A percentile compares a stretch with the other conserved stretches of the same genome.
Evolutionary conservation across 2,329 filamentous ascomycete genomes (phyloP).

Genomic region (Neoscytalidium dimidiatum): DNA sequence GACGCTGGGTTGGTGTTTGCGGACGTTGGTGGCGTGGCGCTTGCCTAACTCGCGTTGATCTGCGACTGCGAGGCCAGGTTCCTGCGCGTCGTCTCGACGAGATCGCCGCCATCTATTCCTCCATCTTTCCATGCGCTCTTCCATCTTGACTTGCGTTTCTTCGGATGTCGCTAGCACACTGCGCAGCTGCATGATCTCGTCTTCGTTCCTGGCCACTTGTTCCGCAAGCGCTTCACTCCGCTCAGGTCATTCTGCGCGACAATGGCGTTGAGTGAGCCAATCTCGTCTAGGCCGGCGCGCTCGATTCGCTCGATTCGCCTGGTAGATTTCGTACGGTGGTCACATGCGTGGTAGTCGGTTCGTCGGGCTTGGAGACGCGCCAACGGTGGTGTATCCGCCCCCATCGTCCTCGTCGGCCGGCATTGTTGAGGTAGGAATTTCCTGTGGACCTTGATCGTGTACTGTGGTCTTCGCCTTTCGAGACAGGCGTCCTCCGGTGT

Average conservation of each 20-base stretch:
- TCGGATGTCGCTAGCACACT: neutral
- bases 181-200: neutral
- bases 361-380: too few relatives aligned
- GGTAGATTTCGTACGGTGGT: too few relatives aligned
- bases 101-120: neutral
- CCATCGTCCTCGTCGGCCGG: too few relatives aligned
- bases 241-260: neutral
- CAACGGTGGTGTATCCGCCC: too few relatives aligned
- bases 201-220: neutral
- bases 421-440: too few relatives aligned
- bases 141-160: neutral
- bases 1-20: neutral
- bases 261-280: too few relatives aligned
- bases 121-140: neutral
- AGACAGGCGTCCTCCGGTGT: too few relatives aligned
- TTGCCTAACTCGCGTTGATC: neutral
- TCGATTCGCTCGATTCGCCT: too few relatives aligned
- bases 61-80: neutral
- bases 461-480: too few relatives aligned
- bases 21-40: neutral
- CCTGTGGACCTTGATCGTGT: too few relatives aligned
- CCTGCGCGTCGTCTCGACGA: neutral
- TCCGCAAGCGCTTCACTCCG: neutral
- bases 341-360: too few relatives aligned
- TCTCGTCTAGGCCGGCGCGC: too few relatives aligned